Evolutionary conservation across 2,329 filamentous ascomycete genomes (phyloP), one percentile per base, ranked within the genome.

Genomic region (Annulohypoxylon truncatum): DNA sequence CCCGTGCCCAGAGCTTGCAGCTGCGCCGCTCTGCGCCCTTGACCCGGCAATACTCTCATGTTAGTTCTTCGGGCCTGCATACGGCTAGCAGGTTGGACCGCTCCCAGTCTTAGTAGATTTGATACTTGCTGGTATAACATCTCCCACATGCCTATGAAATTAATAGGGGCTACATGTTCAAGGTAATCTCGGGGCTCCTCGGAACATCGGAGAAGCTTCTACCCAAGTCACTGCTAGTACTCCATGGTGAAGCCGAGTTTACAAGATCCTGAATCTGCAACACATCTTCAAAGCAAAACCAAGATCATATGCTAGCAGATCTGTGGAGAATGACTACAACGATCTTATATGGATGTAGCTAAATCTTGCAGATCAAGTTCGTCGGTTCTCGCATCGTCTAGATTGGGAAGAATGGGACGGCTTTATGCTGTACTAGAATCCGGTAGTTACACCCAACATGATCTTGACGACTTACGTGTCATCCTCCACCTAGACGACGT

Each of bases 151-250:
- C 12, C 7, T 22, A 22, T 29, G 1, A 13, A 8, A 20, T 22
- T 4, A 13, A 31, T 20, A 20, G 13, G 5, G 3, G 47, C 47
- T 51, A 35, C 13, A 24, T 51, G 13, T 51, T 24, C 2, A 51
- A 51, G 47, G 47, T n/a, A 18, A 51, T 35, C 47, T 51, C 15
- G 47, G 47, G 4, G 47, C 47, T 35, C 47, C 47, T 35, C 28
- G 29, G 24, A 9, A 26, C 13, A 51, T 51, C 28, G 28, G 28
- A 35, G 29, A 51, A 31, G 47, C 15, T 6, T 35, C 47, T 22
- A 35, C 15, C 9, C 29, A 20, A 35, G 29, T 18, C 13, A 35
- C 7, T 6, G 47, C 47, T 9, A 33, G 28, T 20, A 51, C 47
- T 22, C 47, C 47, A 8, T 51, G 47, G 47, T 28, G 47, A 1